Percentiles rank a stretch among this genome's conserved stretches.
phyloP scores from a whole-genome alignment of 2,329 filamentous ascomycete species.

The Gnomoniopsis sp. region DNA sequence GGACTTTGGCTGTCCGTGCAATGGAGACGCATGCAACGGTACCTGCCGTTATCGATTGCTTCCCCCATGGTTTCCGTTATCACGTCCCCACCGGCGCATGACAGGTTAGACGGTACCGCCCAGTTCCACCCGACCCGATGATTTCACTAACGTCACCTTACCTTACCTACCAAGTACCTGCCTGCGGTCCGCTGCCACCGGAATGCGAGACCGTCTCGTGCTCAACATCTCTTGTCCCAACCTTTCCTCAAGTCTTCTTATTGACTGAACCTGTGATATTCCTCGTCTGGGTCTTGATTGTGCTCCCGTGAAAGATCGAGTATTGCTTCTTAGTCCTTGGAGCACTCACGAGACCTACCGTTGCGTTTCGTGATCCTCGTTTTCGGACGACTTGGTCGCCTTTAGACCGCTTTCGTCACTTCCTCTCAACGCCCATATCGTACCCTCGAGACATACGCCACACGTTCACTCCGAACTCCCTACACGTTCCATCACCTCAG shows the following conservation, averaged over 20 bases:
- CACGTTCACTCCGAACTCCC: background rate
- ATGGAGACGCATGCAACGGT: background rate
- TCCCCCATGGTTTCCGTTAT: background rate
- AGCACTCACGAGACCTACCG: background rate
- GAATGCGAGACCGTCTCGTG: background rate
- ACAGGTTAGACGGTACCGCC: background rate
- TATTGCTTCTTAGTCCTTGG: background rate
- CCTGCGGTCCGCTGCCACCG: too few relatives aligned
- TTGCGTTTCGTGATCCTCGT: background rate
- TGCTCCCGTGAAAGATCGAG: conserved; percentile 8
- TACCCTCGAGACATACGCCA: background rate
- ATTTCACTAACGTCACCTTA: too few relatives aligned
- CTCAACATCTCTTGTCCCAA: background rate
- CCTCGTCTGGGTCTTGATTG: background rate
- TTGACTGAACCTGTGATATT: conserved; percentile 4
- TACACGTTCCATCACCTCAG: conserved; percentile 6
- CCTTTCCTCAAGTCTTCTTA: background rate
- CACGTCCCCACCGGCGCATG: background rate
- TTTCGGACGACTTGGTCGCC: background rate
- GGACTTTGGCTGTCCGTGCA: background rate
- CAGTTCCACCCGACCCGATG: background rate
- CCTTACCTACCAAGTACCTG: too few relatives aligned
- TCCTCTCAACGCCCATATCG: conserved; percentile 3
- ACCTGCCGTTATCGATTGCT: background rate
- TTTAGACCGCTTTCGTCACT: background rate